Base-by-base conservation (phyloP, 2,329 filamentous ascomycete species). In the Alternaria longipes region DNA sequence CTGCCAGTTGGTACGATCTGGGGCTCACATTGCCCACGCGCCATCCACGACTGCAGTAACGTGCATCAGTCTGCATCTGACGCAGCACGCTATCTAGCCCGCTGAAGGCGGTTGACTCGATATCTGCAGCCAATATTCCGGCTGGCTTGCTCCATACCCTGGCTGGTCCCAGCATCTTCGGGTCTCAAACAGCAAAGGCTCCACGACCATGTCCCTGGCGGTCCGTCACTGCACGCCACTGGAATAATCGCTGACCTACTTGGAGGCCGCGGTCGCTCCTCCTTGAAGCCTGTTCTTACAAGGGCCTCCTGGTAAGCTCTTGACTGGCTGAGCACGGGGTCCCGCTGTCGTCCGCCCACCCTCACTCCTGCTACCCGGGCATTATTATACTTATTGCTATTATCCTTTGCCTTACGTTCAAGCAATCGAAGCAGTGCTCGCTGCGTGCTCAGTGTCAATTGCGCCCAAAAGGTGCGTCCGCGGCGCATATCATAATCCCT, bases 141-240 rank as follows among this genome's bases (percentile, higher is more conserved):
- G 57, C 65, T 63, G 65, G 69, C 68, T 66, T 65, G 64, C 65
- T 62, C 62, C 68, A 63, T 63, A 63, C 62, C 70, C 68, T 53
- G 68, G 65, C 58, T 59, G 42, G 62, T 63, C 56, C 59, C 66
- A 69, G 66, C 69, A 65, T 67, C 53, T 57, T 74, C 73, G 71
- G 69, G 66, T 74, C 75, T 76, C 73, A 75, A 73, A 76, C 73
- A 72, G 69, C 66, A 73, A 71, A 68, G 71, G 74, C 74, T 74
- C 73, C 75, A 74, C 63, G 70, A 71, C 73, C 70, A 74, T 72
- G 73, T 75, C 66, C 70, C 72, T 75, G 72, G 73, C 71, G 69
- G 67, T 70, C 70, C 66, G 67, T 70, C 63, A 62, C 62, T 69
- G 67, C 56, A 61, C 65, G 63, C 59, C 46, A 59, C 66, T 70